Evolutionary conservation across 768 basidiomycete genomes (phyloP).

Genomic region (Lactarius hatsudake): DNA sequence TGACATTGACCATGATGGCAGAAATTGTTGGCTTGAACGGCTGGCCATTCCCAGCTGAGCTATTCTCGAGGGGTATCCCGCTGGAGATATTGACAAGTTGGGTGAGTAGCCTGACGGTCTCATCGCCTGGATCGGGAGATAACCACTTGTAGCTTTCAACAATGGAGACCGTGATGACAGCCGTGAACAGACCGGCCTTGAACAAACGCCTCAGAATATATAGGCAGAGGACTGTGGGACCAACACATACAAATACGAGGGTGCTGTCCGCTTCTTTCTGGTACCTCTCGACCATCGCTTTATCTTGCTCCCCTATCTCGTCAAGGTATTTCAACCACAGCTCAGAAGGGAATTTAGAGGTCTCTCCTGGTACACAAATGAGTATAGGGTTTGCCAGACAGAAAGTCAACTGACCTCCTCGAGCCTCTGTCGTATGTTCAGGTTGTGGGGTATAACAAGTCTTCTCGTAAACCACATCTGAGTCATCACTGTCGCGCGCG

Average conservation of each 20-base stretch:
- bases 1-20: conserved; percentile 3
- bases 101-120: background rate
- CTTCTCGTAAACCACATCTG: background rate
- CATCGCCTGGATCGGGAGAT: conserved; percentile 2
- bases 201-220: background rate
- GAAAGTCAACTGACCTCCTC: background rate
- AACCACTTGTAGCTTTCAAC: conserved; percentile 18
- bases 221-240: background rate
- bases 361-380: background rate
- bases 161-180: conserved; percentile 10
- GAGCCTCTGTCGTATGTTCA: background rate
- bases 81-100: conserved; percentile 8
- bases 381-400: background rate
- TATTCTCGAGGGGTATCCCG: background rate
- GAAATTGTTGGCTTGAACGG: conserved; percentile 6
- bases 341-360: background rate
- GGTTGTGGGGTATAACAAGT: background rate
- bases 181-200: conserved; percentile 23
- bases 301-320: conserved; percentile 6
- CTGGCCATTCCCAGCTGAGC: background rate
- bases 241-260: conserved; percentile 13
- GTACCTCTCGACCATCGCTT: background rate
- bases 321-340: conserved; percentile 10
- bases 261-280: background rate
- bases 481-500: background rate